Base-by-base conservation (phyloP, 768 basidiomycete genomes). In the Pholiota microspora region DNA sequence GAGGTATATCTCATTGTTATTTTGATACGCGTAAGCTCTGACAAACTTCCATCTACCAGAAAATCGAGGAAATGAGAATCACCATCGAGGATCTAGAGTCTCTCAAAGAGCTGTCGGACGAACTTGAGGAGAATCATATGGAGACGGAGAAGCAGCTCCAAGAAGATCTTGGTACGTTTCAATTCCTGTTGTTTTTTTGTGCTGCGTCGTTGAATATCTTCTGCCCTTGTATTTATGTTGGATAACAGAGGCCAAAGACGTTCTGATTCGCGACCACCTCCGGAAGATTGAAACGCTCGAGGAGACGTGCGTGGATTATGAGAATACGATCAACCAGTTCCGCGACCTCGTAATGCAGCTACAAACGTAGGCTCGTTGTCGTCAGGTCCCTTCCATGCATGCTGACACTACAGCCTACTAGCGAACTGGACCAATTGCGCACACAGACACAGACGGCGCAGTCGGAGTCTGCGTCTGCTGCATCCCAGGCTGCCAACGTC, bases 51-150 rank as follows among this genome's bases (percentile, higher is more conserved):
- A 23, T 45, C 28, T 32, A 21, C 4, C 62, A 95, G 92, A 95
- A 94, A 84, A 94, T 98, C 59, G 97, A 98, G 67, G 94, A 98
- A 71, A 95, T 98, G 90, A 83, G 93, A 10, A 87, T 92, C 51
- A 92, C 91, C 0, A 93, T 98, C 51, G 96, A 98, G 68, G 97
- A 99, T 63, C 83, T 98, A 3, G 97, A 99, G 66, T 85, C 94
- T 9, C 82, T 99, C 36, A 92, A 95, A 66, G 97, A 98, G 64
- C 86, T 99, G 45, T 93, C 89, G 53, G 96, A 99, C 57, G 97
- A 99, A 71, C 80, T 99, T 2, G 97, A 98, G 69, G 95, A 98
- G 71, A 94, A 92, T 62, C 96, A 98, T 59, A 67, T 91, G 2
- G 96, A 97, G 69, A 92, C 94, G 0, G 96, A 98, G 72, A 94